Percentiles rank a stretch among this genome's conserved stretches.
phyloP scores from a whole-genome alignment of 2,329 filamentous ascomycete genomes.

The Fusarium cicatricum region DNA sequence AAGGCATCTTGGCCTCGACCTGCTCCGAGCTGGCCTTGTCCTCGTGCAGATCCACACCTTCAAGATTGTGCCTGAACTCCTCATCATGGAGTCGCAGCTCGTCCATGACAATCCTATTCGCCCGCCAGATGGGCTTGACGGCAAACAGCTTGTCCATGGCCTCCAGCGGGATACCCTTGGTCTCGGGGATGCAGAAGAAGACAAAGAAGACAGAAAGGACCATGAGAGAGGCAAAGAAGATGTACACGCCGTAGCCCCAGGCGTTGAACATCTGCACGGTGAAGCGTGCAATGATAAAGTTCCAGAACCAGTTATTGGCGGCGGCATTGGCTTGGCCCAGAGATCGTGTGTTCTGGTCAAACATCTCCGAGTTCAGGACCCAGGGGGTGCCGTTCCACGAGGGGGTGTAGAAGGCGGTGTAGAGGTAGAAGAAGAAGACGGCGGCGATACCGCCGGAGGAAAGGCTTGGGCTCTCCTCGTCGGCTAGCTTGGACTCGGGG shows the following conservation, averaged over 20 bases:
- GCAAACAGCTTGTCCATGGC: constrained; percentile 70
- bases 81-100: constrained; percentile 50
- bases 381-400: constrained; percentile 79
- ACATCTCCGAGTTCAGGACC: constrained; percentile 81
- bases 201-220: constrained; percentile 65
- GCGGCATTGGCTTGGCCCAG: constrained; percentile 77
- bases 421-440: constrained; percentile 70
- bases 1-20: constrained; percentile 31
- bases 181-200: constrained; percentile 71
- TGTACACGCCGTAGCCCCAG: constrained; percentile 71
- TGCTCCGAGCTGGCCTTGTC: constrained; percentile 43
- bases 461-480: constrained; percentile 43
- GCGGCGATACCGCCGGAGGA: constrained; percentile 68
- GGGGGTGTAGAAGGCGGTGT: constrained; percentile 70
- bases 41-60: constrained; percentile 39
- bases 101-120: constrained; percentile 55
- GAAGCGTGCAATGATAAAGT: constrained; percentile 74
- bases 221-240: constrained; percentile 74
- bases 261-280: constrained; percentile 70
- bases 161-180: constrained; percentile 71
- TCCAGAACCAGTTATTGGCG: constrained; percentile 77
- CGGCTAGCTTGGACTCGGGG: constrained; percentile 48
- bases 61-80: constrained; percentile 45
- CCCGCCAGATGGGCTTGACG: constrained; percentile 54
- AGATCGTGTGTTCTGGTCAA: constrained; percentile 68